These are phyloP conservation scores for Entrophospora sp. DNA, from an alignment of 192 early-diverging fungal species.

Conservation along the genomic window DNA sequence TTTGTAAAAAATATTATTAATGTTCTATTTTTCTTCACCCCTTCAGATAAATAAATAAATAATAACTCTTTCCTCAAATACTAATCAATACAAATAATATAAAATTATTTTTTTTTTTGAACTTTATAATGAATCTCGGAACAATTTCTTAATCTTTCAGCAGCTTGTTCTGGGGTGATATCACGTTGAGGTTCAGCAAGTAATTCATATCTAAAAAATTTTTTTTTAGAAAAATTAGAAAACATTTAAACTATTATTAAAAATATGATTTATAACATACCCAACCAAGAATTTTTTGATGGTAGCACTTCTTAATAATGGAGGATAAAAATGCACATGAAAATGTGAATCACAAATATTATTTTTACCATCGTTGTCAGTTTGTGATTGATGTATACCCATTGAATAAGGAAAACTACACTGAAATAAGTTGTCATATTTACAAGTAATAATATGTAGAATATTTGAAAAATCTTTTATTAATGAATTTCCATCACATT, in stretches of 20 bases:
- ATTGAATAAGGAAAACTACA: conserved; percentile 94
- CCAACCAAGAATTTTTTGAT: conserved; percentile 95
- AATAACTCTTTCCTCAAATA: too few relatives aligned
- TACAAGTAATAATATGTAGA: conserved; percentile 63
- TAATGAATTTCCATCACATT: conserved; percentile 24
- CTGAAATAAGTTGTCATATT: conserved; percentile 90
- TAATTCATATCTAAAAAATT: conserved; percentile 76
- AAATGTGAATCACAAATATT: conserved; percentile 57
- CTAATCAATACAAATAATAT: too few relatives aligned
- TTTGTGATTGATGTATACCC: conserved; percentile 88
- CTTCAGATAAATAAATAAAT: too few relatives aligned
- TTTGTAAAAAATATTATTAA: too few relatives aligned
- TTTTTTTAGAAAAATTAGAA: background rate
- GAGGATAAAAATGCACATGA: conserved; percentile 95
- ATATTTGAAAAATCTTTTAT: conserved; percentile 62
- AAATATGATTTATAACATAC: conserved; percentile 36
- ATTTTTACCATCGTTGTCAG: conserved; percentile 41
- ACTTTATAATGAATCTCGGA: conserved; percentile 55
- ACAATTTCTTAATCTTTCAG: conserved; percentile 54
- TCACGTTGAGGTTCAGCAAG: conserved; percentile 90
- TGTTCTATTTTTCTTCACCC: too few relatives aligned
- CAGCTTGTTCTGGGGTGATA: conserved; percentile 89
- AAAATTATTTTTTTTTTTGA: too few relatives aligned
- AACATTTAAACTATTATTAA: background rate
- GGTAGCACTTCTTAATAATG: conserved; percentile 78